Conservation (phyloP, 805 yeast genomes). For the Wickerhamiella spandovensis region DNA sequence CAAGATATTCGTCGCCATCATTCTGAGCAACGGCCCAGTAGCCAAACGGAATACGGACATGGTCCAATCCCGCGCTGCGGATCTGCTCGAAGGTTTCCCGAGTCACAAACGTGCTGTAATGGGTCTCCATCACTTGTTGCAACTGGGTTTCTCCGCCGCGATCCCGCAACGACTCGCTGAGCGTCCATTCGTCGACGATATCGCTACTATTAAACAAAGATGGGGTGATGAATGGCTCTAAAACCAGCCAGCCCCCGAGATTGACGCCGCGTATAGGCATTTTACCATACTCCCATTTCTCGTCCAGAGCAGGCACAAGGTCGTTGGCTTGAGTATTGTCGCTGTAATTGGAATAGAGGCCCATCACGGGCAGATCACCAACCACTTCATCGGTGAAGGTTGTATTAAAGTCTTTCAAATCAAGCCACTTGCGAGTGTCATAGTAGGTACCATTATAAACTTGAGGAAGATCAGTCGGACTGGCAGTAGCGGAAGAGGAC, state of each 20-base stretch:
- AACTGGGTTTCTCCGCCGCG: constrained; percentile 40
- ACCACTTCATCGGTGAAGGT: constrained; percentile 25
- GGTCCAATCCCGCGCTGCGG: constrained; percentile 48
- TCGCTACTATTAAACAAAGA: constrained; percentile 37
- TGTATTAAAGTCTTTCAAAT: constrained; percentile 22
- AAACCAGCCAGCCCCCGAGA: constrained; percentile 78
- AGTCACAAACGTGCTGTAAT: constrained; percentile 57
- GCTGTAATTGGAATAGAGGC: constrained; percentile 23
- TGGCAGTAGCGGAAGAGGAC: not conserved
- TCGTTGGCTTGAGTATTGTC: constrained; percentile 20
- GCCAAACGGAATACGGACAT: constrained; percentile 68
- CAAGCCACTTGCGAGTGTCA: constrained; percentile 25
- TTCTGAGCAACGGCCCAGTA: constrained; percentile 59
- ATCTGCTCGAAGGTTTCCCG: constrained; percentile 55
- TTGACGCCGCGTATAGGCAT: constrained; percentile 50
- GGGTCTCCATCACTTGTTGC: constrained; percentile 35
- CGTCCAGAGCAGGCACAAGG: constrained; percentile 20
- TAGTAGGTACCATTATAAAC: constrained; percentile 15
- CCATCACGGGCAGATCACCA: constrained; percentile 26
- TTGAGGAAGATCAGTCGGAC: constrained; percentile 11
- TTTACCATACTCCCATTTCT: constrained; percentile 18
- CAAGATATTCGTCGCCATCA: constrained; percentile 40
- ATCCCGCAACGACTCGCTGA: constrained; percentile 34
- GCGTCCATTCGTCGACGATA: constrained; percentile 59
- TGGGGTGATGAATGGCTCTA: constrained; percentile 79